Evolutionary conservation across 1,284 basidiomycete species (phyloP), one percentile per base, ranked within the genome.

Genomic region (Austroboletus rostrupii): DNA sequence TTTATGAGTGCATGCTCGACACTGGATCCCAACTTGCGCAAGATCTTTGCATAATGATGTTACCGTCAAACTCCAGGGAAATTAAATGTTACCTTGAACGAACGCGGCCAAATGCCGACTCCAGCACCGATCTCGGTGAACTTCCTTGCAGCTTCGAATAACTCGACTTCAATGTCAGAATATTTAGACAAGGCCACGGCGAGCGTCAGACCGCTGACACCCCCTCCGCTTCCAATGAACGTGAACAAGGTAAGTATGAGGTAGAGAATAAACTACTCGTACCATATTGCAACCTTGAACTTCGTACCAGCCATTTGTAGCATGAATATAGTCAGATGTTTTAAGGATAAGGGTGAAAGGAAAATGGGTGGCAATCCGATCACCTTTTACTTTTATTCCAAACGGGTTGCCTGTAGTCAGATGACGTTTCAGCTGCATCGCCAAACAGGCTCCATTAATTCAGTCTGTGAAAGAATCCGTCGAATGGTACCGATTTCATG

Each of bases 111-210:
- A n/a, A 83, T 57, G 1, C 76, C 78, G 39, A 83, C 70, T 9
- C 81, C 81, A 17, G 79, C 80, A n/a, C 81, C 80, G 20, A 79
- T 46, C 59, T 80, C 77, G 20, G 70, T 61, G 35, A 81, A 72
- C 46, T 73, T 61, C 29, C 60, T 58, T 20, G 77, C 72, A 10
- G 69, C 70, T 63, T 83, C 81, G 53, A 76, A 83, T 37, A 83
- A 60, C 49, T 76, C 72, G 36, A 81, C 70, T 19, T 76, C 71
- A 33, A 81, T 76, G 50, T 79, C 70, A 1, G 72, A 69, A 59
- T 75, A 77, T 56, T 65, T 71, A 12, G 75, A 72, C 45, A 81
- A 58, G 16, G 76, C 76, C 16, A 78, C 70, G 58, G 70, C 62
- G 32, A 68, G 61, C n/a, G 61, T 62, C 31, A 69, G 53, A n/a